A percentile compares a stretch with the other conserved stretches of the same genome.
These are phyloP conservation scores for Hamamelis virginiana DNA, from an alignment of 164 flowering plant species.

Conservation along the genomic window DNA sequence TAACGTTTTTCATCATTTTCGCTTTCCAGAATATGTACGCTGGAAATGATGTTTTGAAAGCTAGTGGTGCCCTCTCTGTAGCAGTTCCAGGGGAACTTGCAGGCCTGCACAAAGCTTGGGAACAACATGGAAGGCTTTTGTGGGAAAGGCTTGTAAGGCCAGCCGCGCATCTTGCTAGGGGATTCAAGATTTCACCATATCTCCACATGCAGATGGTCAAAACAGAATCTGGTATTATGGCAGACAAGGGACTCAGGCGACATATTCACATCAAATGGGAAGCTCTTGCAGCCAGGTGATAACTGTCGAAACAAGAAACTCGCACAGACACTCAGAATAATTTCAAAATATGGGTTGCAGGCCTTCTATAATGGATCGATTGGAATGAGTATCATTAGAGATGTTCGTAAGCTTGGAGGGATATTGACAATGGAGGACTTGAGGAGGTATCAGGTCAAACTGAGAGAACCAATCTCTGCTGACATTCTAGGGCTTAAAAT, in stretches of 20 bases:
- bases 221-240: slow-evolving; percentile 30
- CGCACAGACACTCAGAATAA: slow-evolving; percentile 34
- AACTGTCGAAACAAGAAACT: slow-evolving; percentile 41
- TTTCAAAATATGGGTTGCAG: slow-evolving; percentile 30
- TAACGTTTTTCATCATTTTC: not conserved
- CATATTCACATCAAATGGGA: slow-evolving; percentile 41
- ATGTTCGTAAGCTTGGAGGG: slow-evolving; percentile 44
- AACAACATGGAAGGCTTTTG: slow-evolving; percentile 46
- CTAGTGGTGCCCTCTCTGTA: slow-evolving; percentile 49
- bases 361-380: slow-evolving; percentile 55
- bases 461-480: slow-evolving; percentile 34
- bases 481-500: slow-evolving; percentile 35
- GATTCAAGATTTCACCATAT: slow-evolving; percentile 54
- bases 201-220: slow-evolving; percentile 44
- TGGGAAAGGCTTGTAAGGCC: slow-evolving; percentile 61
- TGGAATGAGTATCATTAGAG: slow-evolving; percentile 39
- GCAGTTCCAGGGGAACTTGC: slow-evolving; percentile 67
- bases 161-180: slow-evolving; percentile 46
- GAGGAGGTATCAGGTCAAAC: slow-evolving; percentile 39
- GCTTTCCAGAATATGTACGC: slow-evolving; percentile 55
- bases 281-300: slow-evolving; percentile 39
- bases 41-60: slow-evolving; percentile 32
- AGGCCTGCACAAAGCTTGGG: slow-evolving; percentile 62
- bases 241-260: slow-evolving; percentile 45
- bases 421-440: slow-evolving; percentile 52